These are phyloP conservation scores for Phalaenopsis hybrid DNA, from an alignment of 116 monocot genomes.

Conservation along the genomic window DNA sequence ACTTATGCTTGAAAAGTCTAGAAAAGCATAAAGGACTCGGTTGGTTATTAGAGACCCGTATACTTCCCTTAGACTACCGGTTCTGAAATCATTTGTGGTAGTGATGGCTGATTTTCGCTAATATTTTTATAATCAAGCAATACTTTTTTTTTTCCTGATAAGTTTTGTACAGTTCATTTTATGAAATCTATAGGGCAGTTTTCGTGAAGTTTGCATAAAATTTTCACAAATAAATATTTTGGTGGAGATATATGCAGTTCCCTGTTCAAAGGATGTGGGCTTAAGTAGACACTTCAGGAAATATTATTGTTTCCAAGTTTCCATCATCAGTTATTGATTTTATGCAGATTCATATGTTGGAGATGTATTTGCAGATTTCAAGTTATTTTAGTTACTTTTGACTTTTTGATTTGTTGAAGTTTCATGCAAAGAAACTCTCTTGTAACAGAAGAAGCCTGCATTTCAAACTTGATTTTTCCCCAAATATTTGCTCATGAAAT, in stretches of 20 bases:
- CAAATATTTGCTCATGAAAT: neutral
- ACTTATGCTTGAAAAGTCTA: too few species aligned
- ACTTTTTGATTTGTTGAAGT: neutral
- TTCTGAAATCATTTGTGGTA: too few species aligned
- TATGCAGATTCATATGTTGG: neutral
- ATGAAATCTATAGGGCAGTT: neutral
- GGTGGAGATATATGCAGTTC: neutral
- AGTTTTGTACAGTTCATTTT: neutral
- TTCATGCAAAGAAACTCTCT: neutral
- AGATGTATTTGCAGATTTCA: neutral
- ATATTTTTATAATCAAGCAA: too few species aligned
- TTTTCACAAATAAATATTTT: neutral
- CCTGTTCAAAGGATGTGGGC: slow-evolving; percentile 1
- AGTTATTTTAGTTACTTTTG: neutral
- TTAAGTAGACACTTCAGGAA: neutral
- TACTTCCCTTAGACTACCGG: too few species aligned
- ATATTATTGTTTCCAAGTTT: neutral
- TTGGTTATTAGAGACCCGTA: too few species aligned
- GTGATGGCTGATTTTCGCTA: too few species aligned
- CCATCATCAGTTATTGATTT: neutral
- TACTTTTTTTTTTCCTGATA: neutral
- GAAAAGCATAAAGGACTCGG: too few species aligned
- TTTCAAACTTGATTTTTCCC: neutral
- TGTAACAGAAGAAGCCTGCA: neutral
- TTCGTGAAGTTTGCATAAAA: neutral